Base-by-base conservation (phyloP, 352 stramenopile species). In the Phytopythium aichiense region DNA sequence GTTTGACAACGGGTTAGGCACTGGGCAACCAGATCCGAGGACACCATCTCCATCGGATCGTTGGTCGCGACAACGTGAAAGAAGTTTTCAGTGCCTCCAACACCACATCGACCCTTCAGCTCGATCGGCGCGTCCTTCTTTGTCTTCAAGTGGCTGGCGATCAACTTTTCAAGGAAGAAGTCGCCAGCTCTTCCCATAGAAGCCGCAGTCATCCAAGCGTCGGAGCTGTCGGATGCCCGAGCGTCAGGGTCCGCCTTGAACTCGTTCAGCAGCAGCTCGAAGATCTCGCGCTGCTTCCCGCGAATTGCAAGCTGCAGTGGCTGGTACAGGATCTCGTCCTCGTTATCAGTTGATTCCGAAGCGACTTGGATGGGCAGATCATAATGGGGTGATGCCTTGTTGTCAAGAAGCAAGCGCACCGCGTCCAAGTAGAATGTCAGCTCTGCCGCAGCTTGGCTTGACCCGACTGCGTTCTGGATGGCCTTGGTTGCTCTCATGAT, bases 231-330 rank as follows among this genome's bases (percentile, higher is more conserved):
- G 3, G 72, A 80, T 8, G 66, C 69, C 23, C 56, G 42, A 3
- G 75, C 76, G 25, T 53, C 60, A 2, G 83, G 68, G 22, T 88
- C 60, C 1, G 78, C 70, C 20, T 65, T 53, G 22, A 74, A 73
- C 23, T 86, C 67, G 15, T 64, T 60, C 1, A 93, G 67, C 15
- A 93, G 59, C 33, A 89, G 53, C 1, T 79, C 51, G 45, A 91
- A 84, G 33, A 85, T 61, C 13, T 76, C 65, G 6, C 72, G 64
- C 45, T 80, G 69, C 0, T 78, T 71, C 1, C 72, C 70, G 25
- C 60, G 31, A 57, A 93, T 91, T 11, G 84, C 79, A 15, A 89
- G 69, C 45, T 87, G 72, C 31, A 93, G 61, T 6, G 84, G 84
- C 37, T 93, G 84, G 30, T 64, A 60, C 0, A 76, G 20, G 8